A percentile compares a stretch with the other conserved stretches of the same genome.
Evolutionary conservation across 768 basidiomycete genomes (phyloP).

Genomic region (Lentinula raphanica): DNA sequence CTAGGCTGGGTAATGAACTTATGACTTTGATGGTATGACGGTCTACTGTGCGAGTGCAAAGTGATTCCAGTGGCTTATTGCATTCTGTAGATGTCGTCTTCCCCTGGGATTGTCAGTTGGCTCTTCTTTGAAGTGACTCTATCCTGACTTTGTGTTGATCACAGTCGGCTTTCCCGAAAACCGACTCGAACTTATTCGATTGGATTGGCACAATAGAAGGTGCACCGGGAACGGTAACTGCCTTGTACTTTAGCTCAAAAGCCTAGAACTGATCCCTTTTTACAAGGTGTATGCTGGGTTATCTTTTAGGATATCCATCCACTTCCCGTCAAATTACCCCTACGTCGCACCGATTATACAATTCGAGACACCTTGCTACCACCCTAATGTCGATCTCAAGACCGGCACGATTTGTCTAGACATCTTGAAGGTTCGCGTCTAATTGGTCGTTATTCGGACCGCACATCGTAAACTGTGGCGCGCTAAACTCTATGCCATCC

Average conservation of each 20-base stretch:
- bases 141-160: conserved; percentile 6
- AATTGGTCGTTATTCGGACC: too few relatives aligned
- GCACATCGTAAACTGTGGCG: not conserved
- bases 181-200: conserved; percentile 81
- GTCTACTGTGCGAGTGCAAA: too few relatives aligned
- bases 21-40: conserved; percentile 77
- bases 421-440: conserved; percentile 65
- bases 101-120: conserved; percentile 74
- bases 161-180: conserved; percentile 90
- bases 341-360: conserved; percentile 81
- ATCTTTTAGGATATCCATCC: conserved; percentile 76
- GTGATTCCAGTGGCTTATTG: not conserved
- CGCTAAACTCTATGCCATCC: not conserved
- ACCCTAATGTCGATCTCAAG: conserved; percentile 83
- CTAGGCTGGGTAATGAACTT: conserved; percentile 73
- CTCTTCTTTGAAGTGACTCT: not conserved
- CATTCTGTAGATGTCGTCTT: conserved; percentile 68
- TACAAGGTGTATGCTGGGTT: conserved; percentile 71
- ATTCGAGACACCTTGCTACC: conserved; percentile 86
- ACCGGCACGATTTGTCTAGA: conserved; percentile 81
- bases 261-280: not conserved
- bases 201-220: conserved; percentile 90
- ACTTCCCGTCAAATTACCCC: conserved; percentile 85
- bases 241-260: not conserved
- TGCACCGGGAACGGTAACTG: conserved; percentile 63